Percentiles rank a stretch among this genome's conserved stretches.
Conservation (phyloP, 805 yeast genomes). For the Cyberlindnera galapagoensis region DNA sequence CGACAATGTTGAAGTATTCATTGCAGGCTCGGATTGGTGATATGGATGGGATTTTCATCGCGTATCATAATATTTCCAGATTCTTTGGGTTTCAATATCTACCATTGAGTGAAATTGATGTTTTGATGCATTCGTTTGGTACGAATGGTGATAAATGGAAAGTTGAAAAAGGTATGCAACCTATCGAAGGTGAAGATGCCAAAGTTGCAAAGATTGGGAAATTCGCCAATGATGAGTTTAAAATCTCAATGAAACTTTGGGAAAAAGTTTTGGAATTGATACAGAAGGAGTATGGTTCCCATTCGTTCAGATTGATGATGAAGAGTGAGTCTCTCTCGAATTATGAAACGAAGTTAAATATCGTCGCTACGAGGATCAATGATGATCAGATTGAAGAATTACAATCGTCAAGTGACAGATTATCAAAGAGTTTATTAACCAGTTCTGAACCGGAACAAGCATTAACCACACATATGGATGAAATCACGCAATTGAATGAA, state of each 20-base stretch:
- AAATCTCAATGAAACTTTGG: slow-evolving; percentile 49
- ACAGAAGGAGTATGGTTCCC: slow-evolving; percentile 24
- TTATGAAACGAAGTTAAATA: slow-evolving; percentile 25
- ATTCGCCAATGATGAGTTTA: slow-evolving; percentile 66
- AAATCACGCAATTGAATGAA: slow-evolving; percentile 17
- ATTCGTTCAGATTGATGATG: slow-evolving; percentile 32
- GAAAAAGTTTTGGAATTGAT: slow-evolving; percentile 36
- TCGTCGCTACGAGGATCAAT: slow-evolving; percentile 29
- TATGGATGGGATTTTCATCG: slow-evolving; percentile 94
- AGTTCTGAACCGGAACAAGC: slow-evolving; percentile 7
- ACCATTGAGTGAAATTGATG: slow-evolving; percentile 68
- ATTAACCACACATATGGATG: slow-evolving; percentile 11
- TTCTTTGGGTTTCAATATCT: slow-evolving; percentile 90
- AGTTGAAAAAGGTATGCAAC: slow-evolving; percentile 7
- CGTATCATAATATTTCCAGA: slow-evolving; percentile 76
- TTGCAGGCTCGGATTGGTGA: slow-evolving; percentile 91
- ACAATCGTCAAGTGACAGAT: slow-evolving; percentile 13
- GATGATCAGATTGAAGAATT: slow-evolving; percentile 22
- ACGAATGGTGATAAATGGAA: slow-evolving; percentile 2
- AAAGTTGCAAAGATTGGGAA: slow-evolving; percentile 20
- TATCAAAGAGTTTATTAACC: slow-evolving; percentile 7
- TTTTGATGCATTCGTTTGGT: slow-evolving; percentile 45
- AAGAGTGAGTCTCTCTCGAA: slow-evolving; percentile 12
- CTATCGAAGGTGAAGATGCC: slow-evolving; percentile 6
- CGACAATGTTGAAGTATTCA: slow-evolving; percentile 77